Evolutionary conservation across 1,284 basidiomycete genomes (phyloP).

Genomic region (Malassezia arunalokei): DNA sequence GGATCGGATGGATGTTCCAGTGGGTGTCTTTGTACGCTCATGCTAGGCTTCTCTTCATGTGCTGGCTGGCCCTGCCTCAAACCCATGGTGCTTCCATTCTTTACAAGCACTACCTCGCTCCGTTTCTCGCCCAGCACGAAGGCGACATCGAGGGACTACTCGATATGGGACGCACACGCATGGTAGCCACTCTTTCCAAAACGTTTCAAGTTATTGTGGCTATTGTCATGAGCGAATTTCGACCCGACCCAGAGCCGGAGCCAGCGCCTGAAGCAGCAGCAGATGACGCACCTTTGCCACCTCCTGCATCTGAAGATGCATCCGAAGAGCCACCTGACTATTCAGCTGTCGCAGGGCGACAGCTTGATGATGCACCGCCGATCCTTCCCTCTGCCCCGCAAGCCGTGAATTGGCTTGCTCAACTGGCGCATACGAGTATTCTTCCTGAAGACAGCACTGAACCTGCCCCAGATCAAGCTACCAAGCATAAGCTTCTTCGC

Average conservation of each 20-base stretch:
- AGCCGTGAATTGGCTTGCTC: no score
- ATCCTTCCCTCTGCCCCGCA: no score
- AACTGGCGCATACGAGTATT: no score
- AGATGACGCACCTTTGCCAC: no score
- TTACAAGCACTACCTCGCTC: slow-evolving; percentile 8
- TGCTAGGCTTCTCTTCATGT: slow-evolving; percentile 28
- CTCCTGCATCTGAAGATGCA: no score
- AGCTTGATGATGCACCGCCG: no score
- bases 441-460: no score
- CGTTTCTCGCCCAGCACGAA: slow-evolving; percentile 12
- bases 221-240: slow-evolving; percentile 3
- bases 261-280: not conserved
- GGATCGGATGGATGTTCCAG: slow-evolving; percentile 32
- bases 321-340: not conserved
- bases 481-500: no score
- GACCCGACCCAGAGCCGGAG: not conserved
- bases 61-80: slow-evolving; percentile 40
- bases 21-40: slow-evolving; percentile 39
- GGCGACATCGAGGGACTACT: slow-evolving; percentile 9
- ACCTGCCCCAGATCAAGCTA: no score
- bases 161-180: not conserved
- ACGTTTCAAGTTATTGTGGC: not conserved
- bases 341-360: not conserved
- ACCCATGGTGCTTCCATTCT: slow-evolving; percentile 16
- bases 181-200: not conserved